Evolutionary conservation across 2,329 filamentous ascomycete species (phyloP).

Genomic region (Drechslerella coelobrocha): DNA sequence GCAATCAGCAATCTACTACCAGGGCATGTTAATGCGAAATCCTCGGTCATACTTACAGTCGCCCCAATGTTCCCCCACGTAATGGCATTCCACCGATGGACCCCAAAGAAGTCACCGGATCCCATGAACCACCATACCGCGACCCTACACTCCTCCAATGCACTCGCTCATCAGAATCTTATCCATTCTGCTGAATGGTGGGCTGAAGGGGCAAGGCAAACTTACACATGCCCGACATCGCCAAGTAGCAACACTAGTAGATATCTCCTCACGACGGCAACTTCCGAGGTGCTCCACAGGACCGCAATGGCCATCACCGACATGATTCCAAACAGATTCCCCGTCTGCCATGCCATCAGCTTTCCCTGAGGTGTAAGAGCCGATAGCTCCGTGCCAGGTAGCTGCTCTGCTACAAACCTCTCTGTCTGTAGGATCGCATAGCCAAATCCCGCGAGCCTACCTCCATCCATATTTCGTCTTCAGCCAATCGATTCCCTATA

Average conservation of each 20-base stretch:
- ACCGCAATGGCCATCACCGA: conserved; percentile 51
- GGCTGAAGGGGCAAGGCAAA: neutral
- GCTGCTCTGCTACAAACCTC: conserved; percentile 49
- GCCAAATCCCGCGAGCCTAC: conserved; percentile 47
- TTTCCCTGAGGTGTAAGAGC: conserved; percentile 23
- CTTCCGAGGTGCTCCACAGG: conserved; percentile 49
- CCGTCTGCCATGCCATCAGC: conserved; percentile 46
- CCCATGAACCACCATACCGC: conserved; percentile 44
- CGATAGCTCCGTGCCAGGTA: conserved; percentile 22
- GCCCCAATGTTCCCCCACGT: conserved; percentile 50
- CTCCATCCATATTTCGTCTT: neutral
- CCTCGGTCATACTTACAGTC: conserved; percentile 40
- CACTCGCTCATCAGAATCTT: neutral
- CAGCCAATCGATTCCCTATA: neutral
- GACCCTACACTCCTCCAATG: conserved; percentile 10
- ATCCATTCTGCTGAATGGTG: neutral
- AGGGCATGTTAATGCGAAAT: too few relatives aligned
- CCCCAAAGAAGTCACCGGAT: conserved; percentile 42
- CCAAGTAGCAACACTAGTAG: conserved; percentile 50
- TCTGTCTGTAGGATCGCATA: conserved; percentile 44
- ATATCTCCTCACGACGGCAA: conserved; percentile 48
- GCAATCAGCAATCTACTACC: neutral
- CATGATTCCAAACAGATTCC: conserved; percentile 51
- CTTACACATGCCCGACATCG: conserved; percentile 52
- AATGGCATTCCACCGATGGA: conserved; percentile 48